Evolutionary conservation across 768 basidiomycete species (phyloP), one percentile per base, ranked within the genome.

Genomic region (Boletus rubroflammeus): DNA sequence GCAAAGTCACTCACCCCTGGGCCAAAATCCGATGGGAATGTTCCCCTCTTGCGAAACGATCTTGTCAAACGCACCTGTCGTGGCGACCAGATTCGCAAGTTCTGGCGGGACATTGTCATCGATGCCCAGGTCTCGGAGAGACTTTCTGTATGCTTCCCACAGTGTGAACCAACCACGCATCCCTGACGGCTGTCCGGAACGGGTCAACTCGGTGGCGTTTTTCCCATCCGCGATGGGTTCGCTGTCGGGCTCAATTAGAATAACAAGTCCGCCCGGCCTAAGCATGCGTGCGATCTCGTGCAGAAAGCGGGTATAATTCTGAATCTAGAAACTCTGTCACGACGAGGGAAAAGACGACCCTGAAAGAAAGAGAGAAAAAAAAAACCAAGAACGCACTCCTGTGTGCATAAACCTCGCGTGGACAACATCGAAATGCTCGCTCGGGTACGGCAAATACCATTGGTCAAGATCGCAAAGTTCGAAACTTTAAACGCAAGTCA

Each of bases 1-100:
- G 19, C 47, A 45, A 45, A 46, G 28, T 6, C 42, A 54, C 69
- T 53, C 54, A 82, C 85, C 84, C 74, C 73, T 75, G 28, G 83
- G 84, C 83, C 83, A 84, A 60, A 83, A 85, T 15, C 86, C 86
- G 45, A 88, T 78, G 28, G 86, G 86, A 53, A 87, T 76, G 59
- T 81, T 78, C 8, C 81, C 84, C 56, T 83, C 80, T 53, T 77
- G 76, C 23, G 76, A 68, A 35, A 78, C 72, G 47, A 88, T 75
- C 45, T 74, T 77, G 55, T 86, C 82, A 59, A 85, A 87, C n/a
- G 68, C 72, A 25, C 73, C 73, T 2, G 80, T 78, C 6, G 70
- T 67, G 17, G 74, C 65, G 17, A 88, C 73, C 38, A 85, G 69
- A 21, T 76, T 73, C 21, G 74, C 67, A 21, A 88, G 74, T n/a